Conservation (phyloP, 179 eudicot species). For the Silene coronaria region DNA sequence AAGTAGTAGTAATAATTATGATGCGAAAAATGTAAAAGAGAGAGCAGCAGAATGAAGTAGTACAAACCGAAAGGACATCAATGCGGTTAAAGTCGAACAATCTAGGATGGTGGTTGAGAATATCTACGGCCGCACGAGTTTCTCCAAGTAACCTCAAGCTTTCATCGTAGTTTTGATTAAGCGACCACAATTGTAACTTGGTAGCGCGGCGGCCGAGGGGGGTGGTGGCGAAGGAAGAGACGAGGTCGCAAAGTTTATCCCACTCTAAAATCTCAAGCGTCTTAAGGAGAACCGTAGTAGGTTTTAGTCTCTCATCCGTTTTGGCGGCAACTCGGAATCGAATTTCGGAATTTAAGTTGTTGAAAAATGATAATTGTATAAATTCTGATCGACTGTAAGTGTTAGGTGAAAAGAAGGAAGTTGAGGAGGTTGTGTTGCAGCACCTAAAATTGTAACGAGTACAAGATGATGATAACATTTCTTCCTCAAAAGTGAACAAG, state of each 20-base stretch:
- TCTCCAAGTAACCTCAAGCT: constrained; percentile 58
- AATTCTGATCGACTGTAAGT: too few species aligned
- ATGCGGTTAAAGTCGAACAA: constrained; percentile 52
- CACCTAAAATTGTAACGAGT: too few species aligned
- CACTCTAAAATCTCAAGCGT: constrained; percentile 73
- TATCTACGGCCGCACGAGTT: constrained; percentile 83
- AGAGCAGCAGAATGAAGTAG: background rate
- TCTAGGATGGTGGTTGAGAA: constrained; percentile 45
- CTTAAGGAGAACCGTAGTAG: constrained; percentile 39
- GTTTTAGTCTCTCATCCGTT: background rate
- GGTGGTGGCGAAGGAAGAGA: constrained; percentile 79
- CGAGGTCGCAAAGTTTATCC: constrained; percentile 75
- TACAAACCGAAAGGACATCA: constrained; percentile 50
- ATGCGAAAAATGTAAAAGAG: background rate
- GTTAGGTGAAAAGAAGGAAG: too few species aligned
- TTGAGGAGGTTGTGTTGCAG: too few species aligned
- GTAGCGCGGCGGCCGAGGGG: constrained; percentile 58
- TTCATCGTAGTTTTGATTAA: constrained; percentile 60
- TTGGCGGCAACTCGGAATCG: background rate
- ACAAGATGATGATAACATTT: too few species aligned
- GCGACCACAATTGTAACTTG: constrained; percentile 53
- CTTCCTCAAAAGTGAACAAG: too few species aligned
- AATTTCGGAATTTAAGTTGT: too few species aligned
- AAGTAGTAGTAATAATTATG: too few species aligned
- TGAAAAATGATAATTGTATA: too few species aligned